Evolutionary conservation across 2,329 filamentous ascomycete species (phyloP).

Genomic region (Aphanocladium album): DNA sequence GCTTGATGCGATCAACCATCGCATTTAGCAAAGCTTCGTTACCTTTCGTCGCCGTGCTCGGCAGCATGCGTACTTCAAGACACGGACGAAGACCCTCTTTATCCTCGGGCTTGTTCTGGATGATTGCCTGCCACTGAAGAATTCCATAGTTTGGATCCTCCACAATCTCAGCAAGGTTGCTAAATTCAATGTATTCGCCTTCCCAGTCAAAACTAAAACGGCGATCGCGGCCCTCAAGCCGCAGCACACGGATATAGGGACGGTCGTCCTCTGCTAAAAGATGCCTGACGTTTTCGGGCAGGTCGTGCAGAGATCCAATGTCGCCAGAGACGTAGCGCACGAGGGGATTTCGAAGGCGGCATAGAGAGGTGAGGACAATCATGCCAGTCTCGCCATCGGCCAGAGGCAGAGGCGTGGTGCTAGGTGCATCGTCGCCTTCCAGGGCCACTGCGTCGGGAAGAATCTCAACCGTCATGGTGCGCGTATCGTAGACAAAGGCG

Average conservation of each 20-base stretch:
- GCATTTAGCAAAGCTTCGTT: conserved; percentile 16
- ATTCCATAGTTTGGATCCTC: conserved; percentile 23
- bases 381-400: conserved; percentile 31
- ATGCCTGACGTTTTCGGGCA: conserved; percentile 20
- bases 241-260: conserved; percentile 29
- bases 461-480: conserved; percentile 33
- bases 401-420: conserved; percentile 12
- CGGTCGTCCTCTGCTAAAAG: conserved; percentile 19
- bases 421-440: background rate
- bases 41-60: background rate
- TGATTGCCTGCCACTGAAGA: conserved; percentile 39
- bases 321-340: conserved; percentile 41
- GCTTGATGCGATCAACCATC: conserved; percentile 18
- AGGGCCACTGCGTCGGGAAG: conserved; percentile 21
- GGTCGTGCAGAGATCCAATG: conserved; percentile 33
- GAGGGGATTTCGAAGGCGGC: conserved; percentile 37
- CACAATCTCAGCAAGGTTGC: conserved; percentile 22
- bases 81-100: conserved; percentile 20
- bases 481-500: conserved; percentile 36
- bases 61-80: conserved; percentile 6
- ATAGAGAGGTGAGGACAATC: conserved; percentile 37
- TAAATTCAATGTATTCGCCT: conserved; percentile 34
- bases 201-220: conserved; percentile 40
- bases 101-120: conserved; percentile 17
- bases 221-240: conserved; percentile 35